A percentile compares a stretch with the other conserved stretches of the same genome.
Conservation (phyloP, 1,139 yeast species). For the Hemisphaericaspora lyxosophila region DNA sequence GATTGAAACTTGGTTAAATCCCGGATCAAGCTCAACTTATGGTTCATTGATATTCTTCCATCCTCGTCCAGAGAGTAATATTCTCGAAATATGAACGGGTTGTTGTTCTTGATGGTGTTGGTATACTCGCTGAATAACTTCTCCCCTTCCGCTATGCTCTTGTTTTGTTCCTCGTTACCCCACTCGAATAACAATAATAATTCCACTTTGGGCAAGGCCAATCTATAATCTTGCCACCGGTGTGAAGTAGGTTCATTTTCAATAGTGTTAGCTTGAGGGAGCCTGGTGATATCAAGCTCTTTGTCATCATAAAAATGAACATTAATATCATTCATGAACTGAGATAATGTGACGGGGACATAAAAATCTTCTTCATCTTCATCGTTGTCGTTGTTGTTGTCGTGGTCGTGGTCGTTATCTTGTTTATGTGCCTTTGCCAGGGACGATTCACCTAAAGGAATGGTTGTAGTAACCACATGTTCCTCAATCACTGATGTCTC, state of each 20-base stretch:
- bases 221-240: conserved; percentile 28
- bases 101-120: conserved; percentile 42
- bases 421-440: conserved; percentile 9
- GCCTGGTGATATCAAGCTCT: conserved; percentile 35
- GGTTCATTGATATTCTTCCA: conserved; percentile 40
- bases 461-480: conserved; percentile 21
- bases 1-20: conserved; percentile 53
- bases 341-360: conserved; percentile 36
- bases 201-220: conserved; percentile 32
- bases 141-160: conserved; percentile 50
- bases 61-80: conserved; percentile 39
- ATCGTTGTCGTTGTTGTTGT: conserved; percentile 10
- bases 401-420: conserved; percentile 3
- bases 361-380: conserved; percentile 21
- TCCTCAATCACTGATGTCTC: conserved; percentile 8
- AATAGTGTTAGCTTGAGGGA: conserved; percentile 19
- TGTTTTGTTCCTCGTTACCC: conserved; percentile 52
- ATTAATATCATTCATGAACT: conserved; percentile 48
- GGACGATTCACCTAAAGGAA: conserved; percentile 32
- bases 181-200: conserved; percentile 51
- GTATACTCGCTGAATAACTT: conserved; percentile 44
- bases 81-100: conserved; percentile 50
- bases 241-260: conserved; percentile 16
- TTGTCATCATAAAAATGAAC: conserved; percentile 54
- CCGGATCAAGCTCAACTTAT: conserved; percentile 45